Percentiles rank a stretch among this genome's conserved stretches.
phyloP scores from a whole-genome alignment of 176 grass and related monocot species.

The Bromus sterilis region DNA sequence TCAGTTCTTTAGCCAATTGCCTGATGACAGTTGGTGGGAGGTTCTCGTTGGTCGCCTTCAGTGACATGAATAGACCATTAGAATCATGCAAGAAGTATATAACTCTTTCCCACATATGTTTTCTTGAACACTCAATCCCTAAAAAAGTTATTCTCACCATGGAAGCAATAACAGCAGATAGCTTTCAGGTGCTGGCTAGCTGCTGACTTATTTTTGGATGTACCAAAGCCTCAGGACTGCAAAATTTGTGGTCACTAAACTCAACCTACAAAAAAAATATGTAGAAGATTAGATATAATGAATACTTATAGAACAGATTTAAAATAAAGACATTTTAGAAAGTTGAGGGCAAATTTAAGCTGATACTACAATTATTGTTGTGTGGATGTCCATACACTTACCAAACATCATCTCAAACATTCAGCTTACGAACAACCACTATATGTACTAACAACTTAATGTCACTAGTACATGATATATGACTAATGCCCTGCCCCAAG shows the following conservation, averaged over 20 bases:
- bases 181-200: not conserved
- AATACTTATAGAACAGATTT: not conserved
- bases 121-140: not conserved
- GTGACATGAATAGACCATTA: slow-evolving; percentile 1
- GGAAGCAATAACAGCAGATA: slow-evolving; percentile 3
- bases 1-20: slow-evolving; percentile 83
- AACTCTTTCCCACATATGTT: not conserved
- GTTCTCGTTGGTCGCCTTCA: slow-evolving; percentile 91
- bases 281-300: not conserved
- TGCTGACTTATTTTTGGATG: not conserved
- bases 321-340: not conserved
- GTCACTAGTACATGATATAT: not conserved
- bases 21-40: slow-evolving; percentile 87
- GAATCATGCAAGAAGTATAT: not conserved
- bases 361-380: not conserved
- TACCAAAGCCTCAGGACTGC: not conserved
- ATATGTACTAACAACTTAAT: not conserved
- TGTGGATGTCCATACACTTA: not conserved
- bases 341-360: not conserved
- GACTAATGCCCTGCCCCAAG: not conserved
- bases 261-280: not conserved
- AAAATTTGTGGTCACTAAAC: not conserved
- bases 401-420: not conserved
- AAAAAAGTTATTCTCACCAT: slow-evolving; percentile 26
- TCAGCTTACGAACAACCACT: not conserved